Evolutionary conservation across 352 stramenopile genomes (phyloP).

Genomic region (Phytophthora megakarya): DNA sequence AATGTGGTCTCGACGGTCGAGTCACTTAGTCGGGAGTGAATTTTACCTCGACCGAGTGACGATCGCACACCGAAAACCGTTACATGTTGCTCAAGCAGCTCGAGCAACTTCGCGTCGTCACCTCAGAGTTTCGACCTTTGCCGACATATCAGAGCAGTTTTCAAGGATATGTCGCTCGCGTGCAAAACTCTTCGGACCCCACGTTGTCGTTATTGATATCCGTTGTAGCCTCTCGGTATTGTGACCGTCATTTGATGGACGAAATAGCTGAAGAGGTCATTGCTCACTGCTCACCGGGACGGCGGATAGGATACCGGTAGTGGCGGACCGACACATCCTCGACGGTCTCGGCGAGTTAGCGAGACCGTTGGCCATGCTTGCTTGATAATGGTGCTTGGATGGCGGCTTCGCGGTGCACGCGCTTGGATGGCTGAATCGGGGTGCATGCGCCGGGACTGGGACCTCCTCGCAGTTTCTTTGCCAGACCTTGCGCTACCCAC

Average conservation of each 20-base stretch:
- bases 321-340: slow-evolving; percentile 22
- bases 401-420: slow-evolving; percentile 28
- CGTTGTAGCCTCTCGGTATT: too few species aligned
- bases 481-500: slow-evolving; percentile 21
- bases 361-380: too few species aligned
- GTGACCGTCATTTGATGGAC: not conserved
- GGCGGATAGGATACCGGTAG: too few species aligned
- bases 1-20: not conserved
- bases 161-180: slow-evolving; percentile 1
- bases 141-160: too few species aligned
- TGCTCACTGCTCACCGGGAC: too few species aligned
- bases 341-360: slow-evolving; percentile 6
- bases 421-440: slow-evolving; percentile 26
- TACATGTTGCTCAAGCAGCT: slow-evolving; percentile 11
- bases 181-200: not conserved
- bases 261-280: too few species aligned
- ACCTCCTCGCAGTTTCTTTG: slow-evolving; percentile 19
- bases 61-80: slow-evolving; percentile 21
- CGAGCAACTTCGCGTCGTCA: too few species aligned
- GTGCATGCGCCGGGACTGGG: slow-evolving; percentile 24
- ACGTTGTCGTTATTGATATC: not conserved
- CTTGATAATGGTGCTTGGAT: slow-evolving; percentile 20
- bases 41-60: not conserved
- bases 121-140: not conserved
- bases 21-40: not conserved